Base-by-base conservation (phyloP, 257 asterid species). In the Osmanthus fragrans region DNA sequence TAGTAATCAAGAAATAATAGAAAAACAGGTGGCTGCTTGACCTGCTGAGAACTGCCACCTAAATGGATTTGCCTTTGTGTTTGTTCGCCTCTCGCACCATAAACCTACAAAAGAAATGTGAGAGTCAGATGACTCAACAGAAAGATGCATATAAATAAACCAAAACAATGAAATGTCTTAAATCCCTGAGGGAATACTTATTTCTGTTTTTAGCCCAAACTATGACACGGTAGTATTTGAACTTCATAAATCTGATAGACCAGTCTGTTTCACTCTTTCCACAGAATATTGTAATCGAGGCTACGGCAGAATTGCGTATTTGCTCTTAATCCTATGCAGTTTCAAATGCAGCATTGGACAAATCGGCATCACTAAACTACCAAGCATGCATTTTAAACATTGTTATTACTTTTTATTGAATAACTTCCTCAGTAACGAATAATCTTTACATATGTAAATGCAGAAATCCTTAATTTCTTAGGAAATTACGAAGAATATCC, bases 11-110 rank as follows among this genome's bases (percentile, higher is more conserved):
- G 34, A 66, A 16, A 34, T 7, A 23, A 45, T 16, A 54, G 32
- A 21, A 37, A 75, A 0, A 40, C 15, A 64, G 51, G n/a, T 27
- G 4, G 25, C 34, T 32, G 36, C 42, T 79, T 80, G 60, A 91
- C 99, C 98, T 95, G 99, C 76, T 88, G 99, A 54, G 93, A 83
- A 79, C 78, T 89, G 72, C 99, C 99, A 68, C 94, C 87, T 72
- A 95, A 85, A 83, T 89, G 98, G 83, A 95, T 92, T 86, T 95
- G 97, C 87, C 99, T 88, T 72, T 93, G 97, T 27, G 89, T 83
- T 68, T 90, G 96, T 83, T 95, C 97, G 58, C 99, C 99, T 88
- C 87, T 92, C 73, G 78, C 93, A 58, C 99, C 99, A 82, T 91
- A 76, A 82, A 95, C 98, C 99, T 95, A 83, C 64, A 78, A 49